Evolutionary conservation across 2,329 filamentous ascomycete species (phyloP).

Genomic region (Arachnomyces sp.): DNA sequence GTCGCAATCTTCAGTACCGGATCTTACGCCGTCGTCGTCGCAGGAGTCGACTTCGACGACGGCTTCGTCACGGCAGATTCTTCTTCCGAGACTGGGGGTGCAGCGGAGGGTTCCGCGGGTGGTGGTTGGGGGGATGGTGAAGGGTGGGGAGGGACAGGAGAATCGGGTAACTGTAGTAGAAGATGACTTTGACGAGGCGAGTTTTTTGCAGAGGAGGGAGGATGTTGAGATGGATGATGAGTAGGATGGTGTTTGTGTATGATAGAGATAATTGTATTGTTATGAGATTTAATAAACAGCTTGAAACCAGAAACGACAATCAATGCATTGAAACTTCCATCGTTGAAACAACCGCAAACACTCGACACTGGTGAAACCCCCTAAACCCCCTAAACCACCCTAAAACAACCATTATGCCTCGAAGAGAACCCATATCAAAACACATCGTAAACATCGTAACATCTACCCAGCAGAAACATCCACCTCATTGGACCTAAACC

Average conservation of each 20-base stretch:
- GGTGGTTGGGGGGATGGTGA: slow-evolving; percentile 21
- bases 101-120: slow-evolving; percentile 12
- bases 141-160: slow-evolving; percentile 20
- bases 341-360: too few relatives aligned
- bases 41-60: neutral
- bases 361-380: too few relatives aligned
- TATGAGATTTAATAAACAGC: too few relatives aligned
- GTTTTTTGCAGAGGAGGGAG: slow-evolving; percentile 36
- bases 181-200: slow-evolving; percentile 40
- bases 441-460: too few relatives aligned
- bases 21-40: neutral
- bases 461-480: too few relatives aligned
- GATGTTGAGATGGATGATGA: slow-evolving; percentile 29
- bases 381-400: too few relatives aligned
- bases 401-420: too few relatives aligned
- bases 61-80: slow-evolving; percentile 20
- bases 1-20: slow-evolving; percentile 12
- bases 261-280: too few relatives aligned
- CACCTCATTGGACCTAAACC: slow-evolving; percentile 8
- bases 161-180: slow-evolving; percentile 27
- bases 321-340: too few relatives aligned
- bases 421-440: too few relatives aligned
- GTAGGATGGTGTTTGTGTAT: too few relatives aligned
- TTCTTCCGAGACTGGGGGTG: slow-evolving; percentile 25
- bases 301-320: too few relatives aligned